Evolutionary conservation across 257 asterid genomes (phyloP).

Genomic region (Scutellaria minor): DNA sequence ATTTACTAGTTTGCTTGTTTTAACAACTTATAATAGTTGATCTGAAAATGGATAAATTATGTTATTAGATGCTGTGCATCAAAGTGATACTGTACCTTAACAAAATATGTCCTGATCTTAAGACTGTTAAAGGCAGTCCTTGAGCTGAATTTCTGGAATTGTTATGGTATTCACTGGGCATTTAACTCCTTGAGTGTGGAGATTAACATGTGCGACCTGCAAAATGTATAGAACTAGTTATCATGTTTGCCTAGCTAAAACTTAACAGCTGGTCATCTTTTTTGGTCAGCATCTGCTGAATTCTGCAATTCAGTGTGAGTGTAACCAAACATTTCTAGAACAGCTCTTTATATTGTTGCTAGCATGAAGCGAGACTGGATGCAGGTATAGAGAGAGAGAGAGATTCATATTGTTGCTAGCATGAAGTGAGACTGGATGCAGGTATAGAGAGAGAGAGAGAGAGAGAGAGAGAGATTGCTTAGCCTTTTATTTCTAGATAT

Average conservation of each 20-base stretch:
- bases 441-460: slow-evolving; percentile 16
- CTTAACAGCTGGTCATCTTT: neutral
- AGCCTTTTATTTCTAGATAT: neutral
- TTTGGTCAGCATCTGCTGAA: slow-evolving; percentile 9
- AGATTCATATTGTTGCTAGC: too few species aligned
- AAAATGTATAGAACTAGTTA: slow-evolving; percentile 5
- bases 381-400: slow-evolving; percentile 63
- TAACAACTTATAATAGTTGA: slow-evolving; percentile 18
- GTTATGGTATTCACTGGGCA: neutral
- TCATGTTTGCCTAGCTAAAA: slow-evolving; percentile 6
- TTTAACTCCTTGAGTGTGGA: slow-evolving; percentile 1
- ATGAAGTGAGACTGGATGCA: too few species aligned
- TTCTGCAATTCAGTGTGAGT: neutral
- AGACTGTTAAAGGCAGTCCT: slow-evolving; percentile 21
- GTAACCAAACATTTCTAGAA: slow-evolving; percentile 41
- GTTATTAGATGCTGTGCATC: neutral
- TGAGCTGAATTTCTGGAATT: slow-evolving; percentile 24
- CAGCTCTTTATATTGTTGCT: slow-evolving; percentile 62
- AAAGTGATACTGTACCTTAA: slow-evolving; percentile 4
- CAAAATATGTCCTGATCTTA: neutral
- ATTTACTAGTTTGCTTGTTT: slow-evolving; percentile 11
- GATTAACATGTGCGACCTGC: slow-evolving; percentile 15
- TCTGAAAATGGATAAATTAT: slow-evolving; percentile 19
- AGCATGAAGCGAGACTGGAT: slow-evolving; percentile 98
- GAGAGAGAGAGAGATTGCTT: slow-evolving; percentile 7